Conservation (phyloP, 116 monocot genomes). For the Papilionanthe hybrid region DNA sequence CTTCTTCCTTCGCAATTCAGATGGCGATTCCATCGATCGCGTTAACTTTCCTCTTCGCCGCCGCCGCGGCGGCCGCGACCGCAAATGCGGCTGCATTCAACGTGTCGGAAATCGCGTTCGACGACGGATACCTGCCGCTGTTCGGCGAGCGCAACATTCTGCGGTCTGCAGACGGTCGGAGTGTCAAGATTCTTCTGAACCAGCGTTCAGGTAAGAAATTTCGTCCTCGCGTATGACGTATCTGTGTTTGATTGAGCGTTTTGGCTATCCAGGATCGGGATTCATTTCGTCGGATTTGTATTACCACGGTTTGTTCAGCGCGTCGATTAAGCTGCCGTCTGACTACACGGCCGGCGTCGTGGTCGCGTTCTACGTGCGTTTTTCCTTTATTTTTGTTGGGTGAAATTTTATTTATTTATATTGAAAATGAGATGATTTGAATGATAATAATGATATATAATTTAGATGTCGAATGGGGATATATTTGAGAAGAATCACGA, state of each 20-base stretch:
- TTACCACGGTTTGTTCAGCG: conserved; percentile 77
- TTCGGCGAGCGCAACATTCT: conserved; percentile 18
- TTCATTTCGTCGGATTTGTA: conserved; percentile 78
- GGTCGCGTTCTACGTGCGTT: conserved; percentile 86
- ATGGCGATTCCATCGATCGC: neutral
- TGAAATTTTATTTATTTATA: neutral
- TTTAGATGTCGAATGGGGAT: conserved; percentile 78
- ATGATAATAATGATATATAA: neutral
- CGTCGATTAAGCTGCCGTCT: conserved; percentile 67
- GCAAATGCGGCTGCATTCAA: neutral
- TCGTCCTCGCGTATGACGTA: neutral
- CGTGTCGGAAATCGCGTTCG: conserved; percentile 5
- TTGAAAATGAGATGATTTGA: neutral
- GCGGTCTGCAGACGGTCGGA: conserved; percentile 1
- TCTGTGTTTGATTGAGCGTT: neutral
- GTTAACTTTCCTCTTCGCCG: neutral
- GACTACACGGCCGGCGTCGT: conserved; percentile 86
- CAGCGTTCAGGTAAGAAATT: neutral
- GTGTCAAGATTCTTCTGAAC: conserved; percentile 16
- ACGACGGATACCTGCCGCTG: conserved; percentile 14
- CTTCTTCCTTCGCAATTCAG: neutral
- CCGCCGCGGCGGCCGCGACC: neutral
- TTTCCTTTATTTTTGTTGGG: neutral
- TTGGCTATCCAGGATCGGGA: conserved; percentile 52
- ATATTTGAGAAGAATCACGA: conserved; percentile 80